Percentiles rank a stretch among this genome's conserved stretches.
Evolutionary conservation across 768 basidiomycete genomes (phyloP).

Genomic region (Pleurotus ostreatus): DNA sequence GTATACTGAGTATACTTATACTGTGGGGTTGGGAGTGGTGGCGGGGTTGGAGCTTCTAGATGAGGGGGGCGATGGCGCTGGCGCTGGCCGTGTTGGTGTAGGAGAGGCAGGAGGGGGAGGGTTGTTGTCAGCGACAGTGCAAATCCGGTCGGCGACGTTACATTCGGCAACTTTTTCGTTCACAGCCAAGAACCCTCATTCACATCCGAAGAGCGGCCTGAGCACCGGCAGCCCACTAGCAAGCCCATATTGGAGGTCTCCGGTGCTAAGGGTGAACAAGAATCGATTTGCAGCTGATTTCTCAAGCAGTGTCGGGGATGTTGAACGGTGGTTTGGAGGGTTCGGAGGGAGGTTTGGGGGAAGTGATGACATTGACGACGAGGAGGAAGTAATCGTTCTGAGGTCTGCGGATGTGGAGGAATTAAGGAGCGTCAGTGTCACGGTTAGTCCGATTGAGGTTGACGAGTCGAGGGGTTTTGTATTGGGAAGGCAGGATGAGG

Average conservation of each 20-base stretch:
- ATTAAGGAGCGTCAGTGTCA: not conserved
- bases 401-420: constrained; percentile 6
- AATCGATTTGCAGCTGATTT: constrained; percentile 5
- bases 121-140: too few species aligned
- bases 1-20: too few species aligned
- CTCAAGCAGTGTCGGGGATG: not conserved
- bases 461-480: not conserved
- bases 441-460: not conserved
- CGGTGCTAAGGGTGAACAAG: not conserved
- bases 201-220: not conserved
- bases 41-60: too few species aligned
- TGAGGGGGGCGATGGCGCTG: too few species aligned
- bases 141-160: not conserved
- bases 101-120: too few species aligned
- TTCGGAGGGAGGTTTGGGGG: not conserved
- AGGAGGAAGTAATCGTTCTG: constrained; percentile 3
- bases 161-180: not conserved
- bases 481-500: not conserved
- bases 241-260: not conserved
- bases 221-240: too few species aligned
- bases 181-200: not conserved
- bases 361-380: not conserved
- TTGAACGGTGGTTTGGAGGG: not conserved
- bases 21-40: too few species aligned
- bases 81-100: too few species aligned